Evolutionary conservation across 2,329 filamentous ascomycete species (phyloP).

Genomic region (Fusarium dimerum): DNA sequence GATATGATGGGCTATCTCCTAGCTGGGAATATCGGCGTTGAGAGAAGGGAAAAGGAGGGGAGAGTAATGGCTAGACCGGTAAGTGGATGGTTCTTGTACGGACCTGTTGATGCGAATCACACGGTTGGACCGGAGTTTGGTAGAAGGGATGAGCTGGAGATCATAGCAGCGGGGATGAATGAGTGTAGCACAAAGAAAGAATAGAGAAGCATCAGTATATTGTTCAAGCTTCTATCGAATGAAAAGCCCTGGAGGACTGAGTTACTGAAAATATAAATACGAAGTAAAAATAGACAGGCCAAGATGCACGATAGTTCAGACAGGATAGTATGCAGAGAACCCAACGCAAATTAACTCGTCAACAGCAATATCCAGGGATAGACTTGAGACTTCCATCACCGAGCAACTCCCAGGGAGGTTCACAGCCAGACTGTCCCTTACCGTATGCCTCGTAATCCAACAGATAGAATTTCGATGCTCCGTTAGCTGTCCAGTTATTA

Average conservation of each 20-base stretch:
- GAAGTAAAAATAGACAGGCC: neutral
- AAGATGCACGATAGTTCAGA: neutral
- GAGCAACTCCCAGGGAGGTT: constrained; percentile 16
- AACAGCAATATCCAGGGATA: constrained; percentile 20
- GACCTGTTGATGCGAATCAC: constrained; percentile 32
- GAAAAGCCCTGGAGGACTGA: neutral
- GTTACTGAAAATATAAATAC: neutral
- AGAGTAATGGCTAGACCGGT: constrained; percentile 36
- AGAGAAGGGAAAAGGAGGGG: constrained; percentile 19
- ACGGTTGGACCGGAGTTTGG: constrained; percentile 21
- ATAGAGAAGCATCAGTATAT: neutral
- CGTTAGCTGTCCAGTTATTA: too few relatives aligned
- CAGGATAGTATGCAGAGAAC: neutral
- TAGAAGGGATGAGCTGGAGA: constrained; percentile 21
- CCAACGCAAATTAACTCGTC: neutral
- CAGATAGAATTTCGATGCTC: constrained; percentile 4
- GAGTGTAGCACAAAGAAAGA: too few relatives aligned
- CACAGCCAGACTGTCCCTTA: constrained; percentile 9
- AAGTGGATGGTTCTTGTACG: constrained; percentile 44
- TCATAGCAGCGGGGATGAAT: constrained; percentile 7
- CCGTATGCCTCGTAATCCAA: constrained; percentile 14
- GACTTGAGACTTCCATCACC: constrained; percentile 7
- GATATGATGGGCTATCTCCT: constrained; percentile 38
- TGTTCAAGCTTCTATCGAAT: too few relatives aligned
- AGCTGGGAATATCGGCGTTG: constrained; percentile 41